phyloP scores from a whole-genome alignment of 75 land plant species.

The Cunninghamia lanceolata region DNA sequence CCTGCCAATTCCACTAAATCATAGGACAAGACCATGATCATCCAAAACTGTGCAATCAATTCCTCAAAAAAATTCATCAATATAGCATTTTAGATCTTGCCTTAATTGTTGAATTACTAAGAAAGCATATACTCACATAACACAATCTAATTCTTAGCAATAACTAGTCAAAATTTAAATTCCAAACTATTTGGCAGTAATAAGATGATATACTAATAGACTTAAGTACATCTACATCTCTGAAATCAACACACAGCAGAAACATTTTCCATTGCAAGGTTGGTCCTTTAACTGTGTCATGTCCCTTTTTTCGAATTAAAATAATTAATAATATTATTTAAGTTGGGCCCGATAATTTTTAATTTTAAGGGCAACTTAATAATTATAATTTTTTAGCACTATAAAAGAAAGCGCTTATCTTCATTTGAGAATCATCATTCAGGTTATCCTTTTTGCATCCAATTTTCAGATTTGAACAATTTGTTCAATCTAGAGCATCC shows the following conservation, averaged over 20 bases:
- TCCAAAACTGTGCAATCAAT: not conserved
- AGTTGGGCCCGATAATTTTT: no score
- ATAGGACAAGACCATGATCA: not conserved
- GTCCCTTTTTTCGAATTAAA: no score
- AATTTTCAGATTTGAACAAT: no score
- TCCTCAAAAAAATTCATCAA: not conserved
- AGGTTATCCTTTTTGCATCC: no score
- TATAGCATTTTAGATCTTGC: not conserved
- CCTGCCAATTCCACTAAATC: not conserved
- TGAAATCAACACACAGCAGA: not conserved
- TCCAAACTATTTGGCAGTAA: not conserved
- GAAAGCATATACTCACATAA: not conserved
- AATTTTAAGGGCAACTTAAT: no score
- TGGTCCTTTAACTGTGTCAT: no score
- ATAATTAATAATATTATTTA: no score
- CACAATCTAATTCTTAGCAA: not conserved
- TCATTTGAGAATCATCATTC: no score
- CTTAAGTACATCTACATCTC: not conserved
- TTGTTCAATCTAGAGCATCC: no score
- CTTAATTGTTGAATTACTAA: not conserved
- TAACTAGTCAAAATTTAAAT: not conserved
- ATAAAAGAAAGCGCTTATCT: no score
- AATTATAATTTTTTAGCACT: no score
- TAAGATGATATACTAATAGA: not conserved
- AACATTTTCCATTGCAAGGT: no score